Base-by-base conservation (phyloP, 129 eudicot genomes). In the Helianthus tuberosus region DNA sequence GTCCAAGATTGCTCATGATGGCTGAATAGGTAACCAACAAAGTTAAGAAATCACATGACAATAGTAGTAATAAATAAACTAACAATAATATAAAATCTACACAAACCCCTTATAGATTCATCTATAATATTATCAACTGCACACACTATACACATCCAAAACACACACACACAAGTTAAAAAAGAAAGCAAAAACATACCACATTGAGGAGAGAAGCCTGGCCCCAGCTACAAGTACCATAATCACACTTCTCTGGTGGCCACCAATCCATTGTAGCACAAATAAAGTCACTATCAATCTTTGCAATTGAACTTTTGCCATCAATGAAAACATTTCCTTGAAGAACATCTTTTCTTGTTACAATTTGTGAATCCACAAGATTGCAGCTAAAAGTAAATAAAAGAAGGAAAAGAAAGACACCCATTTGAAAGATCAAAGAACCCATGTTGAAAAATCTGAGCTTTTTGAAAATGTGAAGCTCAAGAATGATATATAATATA, bases 251-350 rank as follows among this genome's bases (percentile, higher is more conserved):
- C 79, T 90, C 96, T 64, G 97, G 96, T 51, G 99, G 99, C 99
- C 99, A 94, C 99, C 99, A 94, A 76, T 95, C 99, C 81, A 95
- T 46, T 1, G 99, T 95, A 6, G 96, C 94, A 82, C 99, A 95
- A 11, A 95, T 77, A 69, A 83, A 95, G 78, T 95, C 82, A 20
- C 64, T 81, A 59, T 93, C 96, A 32, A 74, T 89, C 70, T 38
- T 77, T 52, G 82, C 96, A 79, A 93, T 89, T 64, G 84, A 50
- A 44, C 23, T 70, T 55, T 39, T 78, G 44, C 90, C 96, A 75
- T 88, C 87, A 41, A 91, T 84, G 17, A 79, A 70, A 51, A 73
- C 90, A 14, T 3, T 80, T 47, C 88, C 95, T 67, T 75, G 71
- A 35, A 75, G 47, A 63, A 41, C 80, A 47, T 12, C 70, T 50